phyloP scores from a whole-genome alignment of 495 filamentous ascomycete species.

The Talaromyces stipitatus region DNA sequence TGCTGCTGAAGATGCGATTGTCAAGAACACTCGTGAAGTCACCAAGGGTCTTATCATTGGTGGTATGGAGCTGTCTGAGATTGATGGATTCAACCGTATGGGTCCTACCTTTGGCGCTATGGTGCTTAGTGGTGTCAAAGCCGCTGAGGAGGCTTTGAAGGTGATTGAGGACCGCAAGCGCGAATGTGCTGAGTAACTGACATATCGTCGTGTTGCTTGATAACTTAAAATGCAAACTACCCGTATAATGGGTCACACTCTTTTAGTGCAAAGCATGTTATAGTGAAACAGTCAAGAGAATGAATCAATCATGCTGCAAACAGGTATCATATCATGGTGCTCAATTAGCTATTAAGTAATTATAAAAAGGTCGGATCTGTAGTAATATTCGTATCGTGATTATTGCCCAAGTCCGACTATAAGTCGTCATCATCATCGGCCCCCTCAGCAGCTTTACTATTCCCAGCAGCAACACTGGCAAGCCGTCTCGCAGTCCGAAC shows the following conservation, averaged over 20 bases:
- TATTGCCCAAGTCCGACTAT: background rate
- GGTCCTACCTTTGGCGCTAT: conserved; percentile 75
- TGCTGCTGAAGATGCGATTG: conserved; percentile 80
- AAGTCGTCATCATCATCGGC: conserved; percentile 5
- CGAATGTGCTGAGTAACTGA: conserved; percentile 41
- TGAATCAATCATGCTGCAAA: background rate
- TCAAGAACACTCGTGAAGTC: conserved; percentile 81
- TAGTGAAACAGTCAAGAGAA: background rate
- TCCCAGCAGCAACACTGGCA: conserved; percentile 15
- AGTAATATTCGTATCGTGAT: background rate
- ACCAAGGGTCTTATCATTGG: conserved; percentile 83
- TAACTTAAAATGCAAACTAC: background rate
- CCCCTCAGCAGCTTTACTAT: background rate
- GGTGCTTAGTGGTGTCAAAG: conserved; percentile 78
- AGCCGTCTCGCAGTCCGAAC: conserved; percentile 57
- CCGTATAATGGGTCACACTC: background rate
- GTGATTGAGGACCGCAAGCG: conserved; percentile 70
- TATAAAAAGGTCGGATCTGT: background rate
- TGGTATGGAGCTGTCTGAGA: conserved; percentile 87
- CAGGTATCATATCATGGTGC: background rate
- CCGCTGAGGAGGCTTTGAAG: conserved; percentile 72
- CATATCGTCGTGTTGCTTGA: background rate
- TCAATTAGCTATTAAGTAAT: conserved; percentile 6
- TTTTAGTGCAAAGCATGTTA: background rate
- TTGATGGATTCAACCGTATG: conserved; percentile 86